Evolutionary conservation across 1,139 yeast genomes (phyloP).

Genomic region (Yamadazyma triangularis): DNA sequence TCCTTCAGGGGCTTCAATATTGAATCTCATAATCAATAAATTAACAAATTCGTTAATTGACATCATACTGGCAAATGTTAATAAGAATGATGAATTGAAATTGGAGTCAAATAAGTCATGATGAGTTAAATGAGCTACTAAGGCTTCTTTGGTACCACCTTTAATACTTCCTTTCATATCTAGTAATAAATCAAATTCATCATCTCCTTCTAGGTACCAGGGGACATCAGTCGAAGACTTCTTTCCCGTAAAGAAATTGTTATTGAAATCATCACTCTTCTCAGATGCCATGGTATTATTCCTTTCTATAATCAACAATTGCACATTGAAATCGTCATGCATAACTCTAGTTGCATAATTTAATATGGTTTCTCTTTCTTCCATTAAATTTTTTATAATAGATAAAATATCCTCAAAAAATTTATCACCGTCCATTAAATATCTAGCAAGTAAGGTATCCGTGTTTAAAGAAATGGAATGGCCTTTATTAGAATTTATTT

Average conservation of each 20-base stretch:
- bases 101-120: constrained; percentile 66
- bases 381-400: constrained; percentile 55
- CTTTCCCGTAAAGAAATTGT: constrained; percentile 31
- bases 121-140: constrained; percentile 79
- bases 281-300: constrained; percentile 48
- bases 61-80: constrained; percentile 75
- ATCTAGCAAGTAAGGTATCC: constrained; percentile 40
- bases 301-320: constrained; percentile 56
- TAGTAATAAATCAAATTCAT: constrained; percentile 65
- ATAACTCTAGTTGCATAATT: constrained; percentile 73
- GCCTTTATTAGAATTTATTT: constrained; percentile 37
- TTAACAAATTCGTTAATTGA: constrained; percentile 62
- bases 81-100: constrained; percentile 66
- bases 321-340: constrained; percentile 68
- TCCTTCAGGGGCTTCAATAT: constrained; percentile 83
- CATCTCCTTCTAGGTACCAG: constrained; percentile 81
- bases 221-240: constrained; percentile 46
- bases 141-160: constrained; percentile 83
- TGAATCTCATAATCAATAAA: constrained; percentile 60
- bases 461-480: constrained; percentile 47
- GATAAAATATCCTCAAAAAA: constrained; percentile 40
- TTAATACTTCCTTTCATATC: constrained; percentile 72
- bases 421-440: constrained; percentile 43
- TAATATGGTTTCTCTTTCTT: constrained; percentile 64
- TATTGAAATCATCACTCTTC: constrained; percentile 34